A percentile compares a stretch with the other conserved stretches of the same genome.
These are phyloP conservation scores for Collybiopsis luxurians DNA, from an alignment of 768 basidiomycete genomes.

Conservation along the genomic window DNA sequence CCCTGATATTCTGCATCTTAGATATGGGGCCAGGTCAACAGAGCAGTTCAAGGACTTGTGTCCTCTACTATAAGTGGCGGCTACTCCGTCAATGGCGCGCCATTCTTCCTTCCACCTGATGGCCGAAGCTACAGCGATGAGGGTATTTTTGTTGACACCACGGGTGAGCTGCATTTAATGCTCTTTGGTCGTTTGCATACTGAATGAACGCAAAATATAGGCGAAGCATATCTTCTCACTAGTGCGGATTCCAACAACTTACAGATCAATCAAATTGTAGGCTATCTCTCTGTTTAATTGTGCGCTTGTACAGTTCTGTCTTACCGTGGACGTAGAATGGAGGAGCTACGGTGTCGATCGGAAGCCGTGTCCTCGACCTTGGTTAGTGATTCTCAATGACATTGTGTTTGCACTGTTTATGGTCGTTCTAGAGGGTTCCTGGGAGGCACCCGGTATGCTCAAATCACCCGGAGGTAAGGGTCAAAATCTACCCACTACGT, in stretches of 20 bases:
- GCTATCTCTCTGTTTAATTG: too few species aligned
- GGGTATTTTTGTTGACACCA: slow-evolving; percentile 15
- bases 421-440: neutral
- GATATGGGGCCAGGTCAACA: slow-evolving; percentile 15
- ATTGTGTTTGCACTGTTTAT: neutral
- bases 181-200: too few species aligned
- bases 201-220: neutral
- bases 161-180: neutral
- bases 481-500: neutral
- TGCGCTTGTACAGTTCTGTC: neutral
- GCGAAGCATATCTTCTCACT: slow-evolving; percentile 11
- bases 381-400: neutral
- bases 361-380: neutral
- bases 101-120: slow-evolving; percentile 11
- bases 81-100: slow-evolving; percentile 13
- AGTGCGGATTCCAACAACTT: slow-evolving; percentile 17
- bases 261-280: slow-evolving; percentile 12
- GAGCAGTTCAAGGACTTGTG: slow-evolving; percentile 11
- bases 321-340: neutral
- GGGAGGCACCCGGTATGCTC: neutral
- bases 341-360: slow-evolving; percentile 3
- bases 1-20: neutral
- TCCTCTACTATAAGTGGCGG: slow-evolving; percentile 3
- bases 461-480: slow-evolving; percentile 1
- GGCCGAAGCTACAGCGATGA: slow-evolving; percentile 13